Base-by-base conservation (phyloP, 1,284 basidiomycete species). In the Mrakiaceae sp. region DNA sequence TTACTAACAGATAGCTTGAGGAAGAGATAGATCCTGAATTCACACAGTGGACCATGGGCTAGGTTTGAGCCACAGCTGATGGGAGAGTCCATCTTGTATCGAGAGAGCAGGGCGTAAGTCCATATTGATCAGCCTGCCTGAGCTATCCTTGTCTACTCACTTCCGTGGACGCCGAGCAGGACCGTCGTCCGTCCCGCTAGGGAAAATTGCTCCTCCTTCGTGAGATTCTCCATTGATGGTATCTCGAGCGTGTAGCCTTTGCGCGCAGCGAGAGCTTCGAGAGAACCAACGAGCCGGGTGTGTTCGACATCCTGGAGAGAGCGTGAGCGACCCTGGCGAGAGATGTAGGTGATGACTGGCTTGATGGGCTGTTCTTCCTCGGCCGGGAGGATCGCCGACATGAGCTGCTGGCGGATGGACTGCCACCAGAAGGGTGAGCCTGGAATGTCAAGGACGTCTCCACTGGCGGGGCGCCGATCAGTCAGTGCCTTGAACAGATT, bases 271-370 rank as follows among this genome's bases (percentile, higher is more conserved):
- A 87, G 75, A 62, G 79, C 82, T 67, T 80, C 71, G 62, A 90
- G 71, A 8, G 81, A 82, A 27, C 71, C 66, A 5, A 89, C 84
- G 53, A 90, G 75, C 4, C 72, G 76, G 1, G 76, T 74, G 70
- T 90, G 87, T 68, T 85, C 81, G 63, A 82, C 81, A 4, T 78
- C 72, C 3, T 83, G 78, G 68, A 90, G 75, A 69, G 81, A 81
- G 61, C 88, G 75, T 52, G 82, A 71, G 4, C 77, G 74, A 2
- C 77, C 77, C 75, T 90, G 88, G 48, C 88, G 79, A 64, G 82
- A 84, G 69, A 90, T 84, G 71, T 90, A 90, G 11, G 86, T 87
- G 58, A 90, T 82, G 10, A 87, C 80, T 4, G 87, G 76, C 66
- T 63, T 60, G 66, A 69, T 70, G 61, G 69, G 3, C 53, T 55